Conservation (phyloP, 2,329 filamentous ascomycete species). For the Aspergillus eucalypticola region DNA sequence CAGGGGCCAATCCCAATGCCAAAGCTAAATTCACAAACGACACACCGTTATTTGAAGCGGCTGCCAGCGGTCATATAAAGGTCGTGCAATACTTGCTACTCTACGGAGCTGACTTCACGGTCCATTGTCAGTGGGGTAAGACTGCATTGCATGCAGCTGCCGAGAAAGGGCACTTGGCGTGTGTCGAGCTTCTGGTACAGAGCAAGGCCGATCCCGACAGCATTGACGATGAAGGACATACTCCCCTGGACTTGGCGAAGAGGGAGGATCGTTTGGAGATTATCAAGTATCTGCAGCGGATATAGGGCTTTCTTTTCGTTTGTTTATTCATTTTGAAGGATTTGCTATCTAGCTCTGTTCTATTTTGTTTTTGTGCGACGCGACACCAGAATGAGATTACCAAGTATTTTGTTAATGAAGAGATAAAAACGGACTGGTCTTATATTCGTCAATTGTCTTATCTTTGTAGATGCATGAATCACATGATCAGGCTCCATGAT, state of each 20-base stretch:
- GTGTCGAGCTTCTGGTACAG: background rate
- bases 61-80: background rate
- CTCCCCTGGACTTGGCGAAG: background rate
- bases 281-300: background rate
- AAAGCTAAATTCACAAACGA: background rate
- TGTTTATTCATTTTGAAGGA: background rate
- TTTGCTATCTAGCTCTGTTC: background rate
- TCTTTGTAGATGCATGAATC: no score
- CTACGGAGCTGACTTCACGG: background rate
- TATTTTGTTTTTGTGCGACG: background rate
- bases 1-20: background rate
- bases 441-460: no score
- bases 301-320: background rate
- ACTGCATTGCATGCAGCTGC: conserved; percentile 3
- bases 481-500: no score
- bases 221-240: background rate
- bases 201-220: background rate
- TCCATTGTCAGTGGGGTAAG: background rate
- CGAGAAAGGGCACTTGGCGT: background rate
- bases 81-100: background rate
- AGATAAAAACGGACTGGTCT: no score
- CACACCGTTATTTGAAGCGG: background rate
- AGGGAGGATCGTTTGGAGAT: background rate
- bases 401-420: no score
- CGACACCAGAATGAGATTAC: background rate